Conservation (phyloP, 2,329 filamentous ascomycete species). For the Trichoderma koningii region DNA sequence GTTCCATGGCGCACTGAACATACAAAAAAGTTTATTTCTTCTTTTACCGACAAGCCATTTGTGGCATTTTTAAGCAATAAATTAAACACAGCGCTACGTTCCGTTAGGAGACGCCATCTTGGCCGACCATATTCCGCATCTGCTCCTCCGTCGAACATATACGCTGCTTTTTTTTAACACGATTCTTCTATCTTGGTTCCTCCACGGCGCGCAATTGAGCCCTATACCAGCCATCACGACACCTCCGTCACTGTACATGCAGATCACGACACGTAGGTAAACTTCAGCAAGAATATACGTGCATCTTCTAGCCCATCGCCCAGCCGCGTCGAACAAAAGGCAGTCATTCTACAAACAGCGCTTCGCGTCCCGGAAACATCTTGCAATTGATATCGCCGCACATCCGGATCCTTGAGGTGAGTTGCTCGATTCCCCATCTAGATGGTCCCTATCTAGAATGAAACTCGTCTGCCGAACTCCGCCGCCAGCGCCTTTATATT, state of each 20-base stretch:
- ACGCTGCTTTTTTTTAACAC: background rate
- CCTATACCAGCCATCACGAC: background rate
- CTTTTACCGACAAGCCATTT: background rate
- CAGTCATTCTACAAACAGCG: background rate
- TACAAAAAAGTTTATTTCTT: background rate
- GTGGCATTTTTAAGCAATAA: background rate
- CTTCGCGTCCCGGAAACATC: background rate
- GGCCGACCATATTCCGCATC: background rate
- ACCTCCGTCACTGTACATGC: slow-evolving; percentile 31
- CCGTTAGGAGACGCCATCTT: background rate
- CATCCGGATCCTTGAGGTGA: background rate
- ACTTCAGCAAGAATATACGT: background rate
- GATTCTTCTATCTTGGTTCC: background rate
- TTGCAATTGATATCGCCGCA: too few species aligned
- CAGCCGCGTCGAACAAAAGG: slow-evolving; percentile 10
- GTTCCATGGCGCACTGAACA: slow-evolving; percentile 5
- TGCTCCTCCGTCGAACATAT: background rate
- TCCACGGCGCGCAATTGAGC: background rate
- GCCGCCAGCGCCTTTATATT: slow-evolving; percentile 4
- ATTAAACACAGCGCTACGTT: too few species aligned
- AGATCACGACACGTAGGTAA: slow-evolving; percentile 29
- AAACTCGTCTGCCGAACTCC: background rate
- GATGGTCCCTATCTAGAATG: background rate
- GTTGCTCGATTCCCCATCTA: background rate
- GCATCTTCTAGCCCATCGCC: background rate